Evolutionary conservation across 768 basidiomycete species (phyloP).

Genomic region (Suillus plorans): DNA sequence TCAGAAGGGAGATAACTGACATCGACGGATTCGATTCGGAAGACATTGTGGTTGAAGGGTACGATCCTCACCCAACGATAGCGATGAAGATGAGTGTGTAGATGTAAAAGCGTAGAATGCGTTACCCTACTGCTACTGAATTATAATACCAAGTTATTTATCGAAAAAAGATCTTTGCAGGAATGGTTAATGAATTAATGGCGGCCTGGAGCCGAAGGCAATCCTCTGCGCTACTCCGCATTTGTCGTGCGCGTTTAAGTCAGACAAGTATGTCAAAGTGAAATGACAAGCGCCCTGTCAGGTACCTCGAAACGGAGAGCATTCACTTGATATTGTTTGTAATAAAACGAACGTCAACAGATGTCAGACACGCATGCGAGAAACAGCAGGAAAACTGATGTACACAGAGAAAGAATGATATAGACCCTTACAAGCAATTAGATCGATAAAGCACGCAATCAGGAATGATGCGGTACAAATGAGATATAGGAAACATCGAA

Average conservation of each 20-base stretch:
- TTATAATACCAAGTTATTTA: not conserved
- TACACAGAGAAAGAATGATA: not conserved
- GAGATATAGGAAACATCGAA: not conserved
- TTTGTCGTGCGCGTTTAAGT: too few species aligned
- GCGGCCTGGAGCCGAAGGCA: not conserved
- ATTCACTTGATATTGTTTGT: not conserved
- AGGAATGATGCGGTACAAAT: not conserved
- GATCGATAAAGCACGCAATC: not conserved
- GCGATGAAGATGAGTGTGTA: slow-evolving; percentile 97
- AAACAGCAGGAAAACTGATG: not conserved
- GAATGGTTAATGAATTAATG: not conserved
- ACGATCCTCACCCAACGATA: slow-evolving; percentile 79
- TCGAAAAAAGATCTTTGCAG: too few species aligned
- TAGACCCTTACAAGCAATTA: not conserved
- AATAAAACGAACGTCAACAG: not conserved
- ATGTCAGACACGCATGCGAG: not conserved
- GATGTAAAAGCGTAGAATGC: not conserved
- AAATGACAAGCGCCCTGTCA: too few species aligned
- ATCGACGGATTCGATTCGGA: slow-evolving; percentile 80
- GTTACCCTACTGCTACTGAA: not conserved
- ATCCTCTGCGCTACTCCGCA: not conserved
- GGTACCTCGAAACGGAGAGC: not conserved
- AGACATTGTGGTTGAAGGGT: slow-evolving; percentile 88
- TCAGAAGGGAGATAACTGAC: slow-evolving; percentile 61
- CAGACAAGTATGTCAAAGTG: too few species aligned